Evolutionary conservation across 2,329 filamentous ascomycete genomes (phyloP).

Genomic region (Periconia sp.): DNA sequence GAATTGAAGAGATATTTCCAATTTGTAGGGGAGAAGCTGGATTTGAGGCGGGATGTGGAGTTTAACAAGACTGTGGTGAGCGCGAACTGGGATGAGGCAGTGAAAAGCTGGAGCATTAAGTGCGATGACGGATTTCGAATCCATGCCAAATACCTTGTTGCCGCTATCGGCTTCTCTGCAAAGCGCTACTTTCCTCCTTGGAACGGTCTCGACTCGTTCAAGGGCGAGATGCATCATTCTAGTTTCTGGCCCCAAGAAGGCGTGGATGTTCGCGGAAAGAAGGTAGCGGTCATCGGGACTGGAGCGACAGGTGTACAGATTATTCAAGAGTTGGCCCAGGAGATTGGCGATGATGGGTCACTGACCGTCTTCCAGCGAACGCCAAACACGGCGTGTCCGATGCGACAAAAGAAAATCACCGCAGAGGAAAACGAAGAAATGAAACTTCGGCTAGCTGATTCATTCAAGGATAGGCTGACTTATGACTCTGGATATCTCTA

Average conservation of each 20-base stretch:
- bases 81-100: constrained; percentile 54
- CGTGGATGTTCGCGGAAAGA: constrained; percentile 61
- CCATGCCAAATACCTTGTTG: constrained; percentile 56
- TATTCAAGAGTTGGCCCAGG: constrained; percentile 61
- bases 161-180: constrained; percentile 60
- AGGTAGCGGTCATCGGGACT: constrained; percentile 65
- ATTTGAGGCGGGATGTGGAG: constrained; percentile 56
- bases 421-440: constrained; percentile 13
- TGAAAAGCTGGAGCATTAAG: constrained; percentile 54
- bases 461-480: constrained; percentile 23
- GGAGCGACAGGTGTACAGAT: constrained; percentile 68
- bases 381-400: constrained; percentile 66
- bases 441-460: constrained; percentile 2
- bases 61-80: constrained; percentile 17
- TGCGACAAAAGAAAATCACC: constrained; percentile 45
- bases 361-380: constrained; percentile 68
- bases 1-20: constrained; percentile 63
- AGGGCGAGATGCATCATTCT: constrained; percentile 62
- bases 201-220: constrained; percentile 62
- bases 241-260: constrained; percentile 62
- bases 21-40: constrained; percentile 59
- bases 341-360: constrained; percentile 50
- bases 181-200: constrained; percentile 63
- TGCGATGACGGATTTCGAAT: constrained; percentile 55
- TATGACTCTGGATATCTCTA: constrained; percentile 57